Base-by-base conservation (phyloP, 805 yeast genomes). In the Saturnispora quitensis region DNA sequence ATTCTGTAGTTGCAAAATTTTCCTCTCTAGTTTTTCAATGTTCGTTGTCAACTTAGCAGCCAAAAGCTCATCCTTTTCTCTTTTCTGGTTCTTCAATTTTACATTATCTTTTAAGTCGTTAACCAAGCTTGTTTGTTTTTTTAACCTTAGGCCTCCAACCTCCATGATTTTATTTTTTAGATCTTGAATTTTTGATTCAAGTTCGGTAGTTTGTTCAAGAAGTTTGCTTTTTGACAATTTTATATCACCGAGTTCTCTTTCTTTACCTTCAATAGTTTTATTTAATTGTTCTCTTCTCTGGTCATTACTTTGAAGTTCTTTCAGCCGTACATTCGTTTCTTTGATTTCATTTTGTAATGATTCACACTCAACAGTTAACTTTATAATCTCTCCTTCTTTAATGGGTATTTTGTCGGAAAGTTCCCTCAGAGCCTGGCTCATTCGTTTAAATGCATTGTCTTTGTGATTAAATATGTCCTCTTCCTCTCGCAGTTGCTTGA, bases 91-190 rank as follows among this genome's bases (percentile, higher is more conserved):
- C 13, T 81, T 64, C 18, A 84, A 76, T 50, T 82, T 86, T 28
- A 86, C 76, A 60, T 80, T 77, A 58, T 85, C 86, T 43, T 73
- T 71, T 34, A 85, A 72, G 1, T 95, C 84, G 59, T 82, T 89
- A 8, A 93, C 96, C 61, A 81, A 85, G 1, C 95, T 78, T 55
- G 81, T 84, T 60, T 89, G 97, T 54, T 86, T 65, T 52, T 87
- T 80, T 56, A 93, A 72, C 55, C 81, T 81, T 8, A 86, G 83
- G 54, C 99, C 99, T 50, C 99, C 99, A 50, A 88, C 84, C 47
- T 86, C 83, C 86, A 90, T 80, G 40, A 93, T 88, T 61, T 82
- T 76, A 52, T 83, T 86, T 58, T 89, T 90, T 3, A 90, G 68
- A 0, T 59, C 72, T 12, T 74, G 72, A 40, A 93, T 85, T 52